Evolutionary conservation across 179 eudicot genomes (phyloP).

Genomic region (Silene coronaria): DNA sequence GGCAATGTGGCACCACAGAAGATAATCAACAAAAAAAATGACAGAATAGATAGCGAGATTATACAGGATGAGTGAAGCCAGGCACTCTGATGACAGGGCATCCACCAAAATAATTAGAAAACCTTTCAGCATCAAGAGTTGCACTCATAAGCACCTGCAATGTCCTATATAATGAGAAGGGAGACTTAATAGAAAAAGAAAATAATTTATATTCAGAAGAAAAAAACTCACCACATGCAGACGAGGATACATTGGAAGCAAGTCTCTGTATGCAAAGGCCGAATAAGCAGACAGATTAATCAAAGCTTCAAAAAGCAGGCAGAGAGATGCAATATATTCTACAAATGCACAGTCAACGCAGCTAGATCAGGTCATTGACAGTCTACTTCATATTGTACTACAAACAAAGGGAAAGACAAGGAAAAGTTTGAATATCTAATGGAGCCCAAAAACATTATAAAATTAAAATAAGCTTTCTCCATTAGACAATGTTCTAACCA

Average conservation of each 20-base stretch:
- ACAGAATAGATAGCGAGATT: constrained; percentile 1
- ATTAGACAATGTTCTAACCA: background rate
- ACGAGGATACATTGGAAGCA: constrained; percentile 77
- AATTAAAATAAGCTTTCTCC: background rate
- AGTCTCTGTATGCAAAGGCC: constrained; percentile 64
- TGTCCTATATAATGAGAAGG: constrained; percentile 9
- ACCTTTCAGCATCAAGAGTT: constrained; percentile 91
- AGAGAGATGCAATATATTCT: constrained; percentile 15
- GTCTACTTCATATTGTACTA: background rate
- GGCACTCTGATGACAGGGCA: constrained; percentile 89
- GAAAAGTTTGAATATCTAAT: background rate
- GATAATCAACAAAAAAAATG: background rate
- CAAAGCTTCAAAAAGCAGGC: constrained; percentile 17
- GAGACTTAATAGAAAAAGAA: background rate
- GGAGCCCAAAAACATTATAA: background rate
- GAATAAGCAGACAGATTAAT: constrained; percentile 22
- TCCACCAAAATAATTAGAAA: constrained; percentile 92
- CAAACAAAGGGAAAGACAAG: background rate
- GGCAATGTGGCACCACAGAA: background rate
- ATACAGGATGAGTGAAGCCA: constrained; percentile 96
- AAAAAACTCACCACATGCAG: constrained; percentile 66
- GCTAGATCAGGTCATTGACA: constrained; percentile 9
- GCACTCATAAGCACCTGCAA: constrained; percentile 95
- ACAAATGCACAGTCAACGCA: constrained; percentile 16
- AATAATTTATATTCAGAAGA: background rate